Conservation (phyloP, 352 stramenopile genomes). For the Pythium monospermum region DNA sequence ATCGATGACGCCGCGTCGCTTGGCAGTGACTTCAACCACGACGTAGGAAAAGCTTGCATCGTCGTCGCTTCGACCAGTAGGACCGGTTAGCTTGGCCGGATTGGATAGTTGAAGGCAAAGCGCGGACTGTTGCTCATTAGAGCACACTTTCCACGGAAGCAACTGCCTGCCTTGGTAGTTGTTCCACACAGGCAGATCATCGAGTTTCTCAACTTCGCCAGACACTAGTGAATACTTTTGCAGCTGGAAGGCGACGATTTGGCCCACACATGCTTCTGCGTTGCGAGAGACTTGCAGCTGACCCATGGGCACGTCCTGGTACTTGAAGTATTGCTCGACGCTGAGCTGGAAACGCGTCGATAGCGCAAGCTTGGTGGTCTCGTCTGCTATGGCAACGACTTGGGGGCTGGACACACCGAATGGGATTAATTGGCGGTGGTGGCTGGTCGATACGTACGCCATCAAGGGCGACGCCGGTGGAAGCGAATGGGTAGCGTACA, state of each 20-base stretch:
- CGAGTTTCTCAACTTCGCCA: slow-evolving; percentile 41
- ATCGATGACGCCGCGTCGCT: not conserved
- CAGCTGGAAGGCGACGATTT: slow-evolving; percentile 29
- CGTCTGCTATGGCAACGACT: not conserved
- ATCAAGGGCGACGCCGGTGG: not conserved
- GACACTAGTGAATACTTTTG: slow-evolving; percentile 48
- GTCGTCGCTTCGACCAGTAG: not conserved
- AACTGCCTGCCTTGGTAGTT: slow-evolving; percentile 46
- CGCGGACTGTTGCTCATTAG: slow-evolving; percentile 34
- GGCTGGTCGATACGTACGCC: slow-evolving; percentile 15
- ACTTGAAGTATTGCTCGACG: slow-evolving; percentile 66
- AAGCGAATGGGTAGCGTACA: not conserved
- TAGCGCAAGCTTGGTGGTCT: slow-evolving; percentile 9
- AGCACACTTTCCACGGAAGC: slow-evolving; percentile 40
- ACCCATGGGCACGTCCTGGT: slow-evolving; percentile 37
- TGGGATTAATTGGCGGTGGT: slow-evolving; percentile 15
- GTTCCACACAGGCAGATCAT: slow-evolving; percentile 46
- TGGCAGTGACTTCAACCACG: slow-evolving; percentile 35
- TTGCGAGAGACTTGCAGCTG: slow-evolving; percentile 40
- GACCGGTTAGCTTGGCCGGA: no score
- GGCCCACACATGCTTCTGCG: slow-evolving; percentile 5
- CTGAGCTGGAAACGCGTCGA: slow-evolving; percentile 33
- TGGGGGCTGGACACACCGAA: slow-evolving; percentile 5
- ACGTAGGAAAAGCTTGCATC: slow-evolving; percentile 36
- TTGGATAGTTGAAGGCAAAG: slow-evolving; percentile 52